phyloP scores from a whole-genome alignment of 306 rosid genomes.

The Prosopis cineraria region DNA sequence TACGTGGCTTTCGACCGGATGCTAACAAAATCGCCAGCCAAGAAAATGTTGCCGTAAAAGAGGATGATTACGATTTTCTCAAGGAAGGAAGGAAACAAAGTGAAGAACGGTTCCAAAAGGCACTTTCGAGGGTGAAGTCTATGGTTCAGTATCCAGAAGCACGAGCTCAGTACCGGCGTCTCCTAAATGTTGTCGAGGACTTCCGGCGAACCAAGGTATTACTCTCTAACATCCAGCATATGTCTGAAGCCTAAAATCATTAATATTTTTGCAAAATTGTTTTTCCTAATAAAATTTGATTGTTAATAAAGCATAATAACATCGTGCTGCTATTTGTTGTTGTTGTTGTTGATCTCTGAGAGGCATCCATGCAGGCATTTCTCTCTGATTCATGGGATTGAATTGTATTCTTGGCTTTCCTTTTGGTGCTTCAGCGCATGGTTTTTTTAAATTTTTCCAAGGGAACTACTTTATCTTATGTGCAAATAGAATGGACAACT shows the following conservation, averaged over 20 bases:
- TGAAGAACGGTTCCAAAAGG: conserved; percentile 78
- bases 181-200: conserved; percentile 76
- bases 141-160: conserved; percentile 97
- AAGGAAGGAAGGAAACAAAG: conserved; percentile 86
- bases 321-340: too few relatives aligned
- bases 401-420: not conserved
- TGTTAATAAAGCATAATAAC: too few relatives aligned
- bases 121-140: conserved; percentile 88
- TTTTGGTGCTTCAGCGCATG: not conserved
- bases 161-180: conserved; percentile 85
- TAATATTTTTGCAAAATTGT: conserved; percentile 19
- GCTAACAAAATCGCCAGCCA: conserved; percentile 42
- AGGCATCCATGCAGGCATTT: not conserved
- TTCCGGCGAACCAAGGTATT: conserved; percentile 74
- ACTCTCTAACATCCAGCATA: not conserved
- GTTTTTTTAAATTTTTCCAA: not conserved
- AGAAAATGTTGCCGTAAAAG: conserved; percentile 36
- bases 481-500: not conserved
- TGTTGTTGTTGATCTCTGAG: not conserved
- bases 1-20: conserved; percentile 75
- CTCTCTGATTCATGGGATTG: not conserved
- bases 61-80: conserved; percentile 79
- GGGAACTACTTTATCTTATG: not conserved
- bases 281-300: conserved; percentile 11
- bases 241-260: not conserved